These are phyloP conservation scores for Dacryopinax spathularia DNA, from an alignment of 768 basidiomycete genomes.

Conservation along the genomic window DNA sequence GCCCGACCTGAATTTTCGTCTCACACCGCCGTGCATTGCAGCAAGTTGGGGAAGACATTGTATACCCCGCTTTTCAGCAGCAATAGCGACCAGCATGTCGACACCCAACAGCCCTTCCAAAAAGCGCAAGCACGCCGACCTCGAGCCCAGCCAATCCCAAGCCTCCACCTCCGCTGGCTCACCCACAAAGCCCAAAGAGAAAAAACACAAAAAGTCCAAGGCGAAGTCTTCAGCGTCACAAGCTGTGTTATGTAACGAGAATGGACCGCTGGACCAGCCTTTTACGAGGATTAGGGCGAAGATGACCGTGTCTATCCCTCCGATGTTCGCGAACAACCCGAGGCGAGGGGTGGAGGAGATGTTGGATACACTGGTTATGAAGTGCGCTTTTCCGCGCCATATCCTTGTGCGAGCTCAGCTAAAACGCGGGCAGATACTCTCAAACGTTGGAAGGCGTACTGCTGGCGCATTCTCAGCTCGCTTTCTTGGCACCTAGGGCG, in stretches of 20 bases:
- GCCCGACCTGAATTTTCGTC: too few relatives aligned
- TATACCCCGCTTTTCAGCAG: not conserved
- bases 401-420: not conserved
- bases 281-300: slow-evolving; percentile 52
- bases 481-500: slow-evolving; percentile 49
- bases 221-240: slow-evolving; percentile 11
- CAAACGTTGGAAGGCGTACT: slow-evolving; percentile 77
- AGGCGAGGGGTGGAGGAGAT: slow-evolving; percentile 68
- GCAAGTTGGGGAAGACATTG: too few relatives aligned
- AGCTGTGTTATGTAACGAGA: slow-evolving; percentile 14
- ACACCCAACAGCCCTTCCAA: slow-evolving; percentile 20
- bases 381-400: slow-evolving; percentile 36
- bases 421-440: slow-evolving; percentile 47
- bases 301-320: slow-evolving; percentile 61
- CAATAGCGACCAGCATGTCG: not conserved
- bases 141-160: slow-evolving; percentile 16
- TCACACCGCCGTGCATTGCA: too few relatives aligned
- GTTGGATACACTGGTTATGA: slow-evolving; percentile 90
- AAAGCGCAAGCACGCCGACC: slow-evolving; percentile 37
- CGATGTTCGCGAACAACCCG: slow-evolving; percentile 63
- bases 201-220: slow-evolving; percentile 24
- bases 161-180: not conserved
- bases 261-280: slow-evolving; percentile 25
- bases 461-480: slow-evolving; percentile 67
- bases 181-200: slow-evolving; percentile 14